Conservation (phyloP, 2,329 filamentous ascomycete genomes). For the Lomentospora prolificans region DNA sequence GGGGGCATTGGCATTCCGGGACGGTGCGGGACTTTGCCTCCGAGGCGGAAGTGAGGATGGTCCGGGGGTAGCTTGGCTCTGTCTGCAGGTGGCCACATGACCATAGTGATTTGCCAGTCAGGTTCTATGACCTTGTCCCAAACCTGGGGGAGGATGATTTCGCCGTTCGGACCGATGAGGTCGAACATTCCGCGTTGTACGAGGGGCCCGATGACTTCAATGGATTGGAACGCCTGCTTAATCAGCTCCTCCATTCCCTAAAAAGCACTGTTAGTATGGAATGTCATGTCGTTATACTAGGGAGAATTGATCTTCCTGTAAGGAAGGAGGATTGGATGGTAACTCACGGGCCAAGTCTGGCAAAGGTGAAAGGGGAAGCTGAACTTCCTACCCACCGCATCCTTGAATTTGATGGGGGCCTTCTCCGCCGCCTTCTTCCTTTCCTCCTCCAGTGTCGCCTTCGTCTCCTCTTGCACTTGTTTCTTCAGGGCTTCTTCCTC, state of each 20-base stretch:
- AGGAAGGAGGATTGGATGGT: too few species aligned
- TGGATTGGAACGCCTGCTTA: constrained; percentile 71
- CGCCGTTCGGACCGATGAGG: constrained; percentile 65
- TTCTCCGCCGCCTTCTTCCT: constrained; percentile 48
- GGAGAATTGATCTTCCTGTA: too few species aligned
- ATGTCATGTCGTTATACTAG: not conserved
- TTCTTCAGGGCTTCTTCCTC: constrained; percentile 42
- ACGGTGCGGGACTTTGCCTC: not conserved
- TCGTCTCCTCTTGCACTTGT: constrained; percentile 46
- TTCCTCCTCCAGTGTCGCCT: constrained; percentile 36
- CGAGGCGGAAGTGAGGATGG: constrained; percentile 9
- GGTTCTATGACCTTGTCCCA: constrained; percentile 78
- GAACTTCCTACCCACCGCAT: constrained; percentile 84
- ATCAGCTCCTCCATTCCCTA: constrained; percentile 83
- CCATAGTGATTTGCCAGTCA: constrained; percentile 47
- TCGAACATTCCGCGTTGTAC: constrained; percentile 75
- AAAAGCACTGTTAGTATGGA: constrained; percentile 1
- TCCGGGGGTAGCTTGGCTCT: constrained; percentile 13
- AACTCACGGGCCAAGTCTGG: constrained; percentile 68
- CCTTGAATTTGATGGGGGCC: constrained; percentile 78
- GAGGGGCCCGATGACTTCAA: constrained; percentile 65
- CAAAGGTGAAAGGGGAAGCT: constrained; percentile 84
- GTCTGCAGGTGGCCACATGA: constrained; percentile 50
- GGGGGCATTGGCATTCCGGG: constrained; percentile 3
- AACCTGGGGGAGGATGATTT: constrained; percentile 68